Percentiles rank a stretch among this genome's conserved stretches.
phyloP scores from a whole-genome alignment of 352 stramenopile genomes.

The Aphanomyces invadans region DNA sequence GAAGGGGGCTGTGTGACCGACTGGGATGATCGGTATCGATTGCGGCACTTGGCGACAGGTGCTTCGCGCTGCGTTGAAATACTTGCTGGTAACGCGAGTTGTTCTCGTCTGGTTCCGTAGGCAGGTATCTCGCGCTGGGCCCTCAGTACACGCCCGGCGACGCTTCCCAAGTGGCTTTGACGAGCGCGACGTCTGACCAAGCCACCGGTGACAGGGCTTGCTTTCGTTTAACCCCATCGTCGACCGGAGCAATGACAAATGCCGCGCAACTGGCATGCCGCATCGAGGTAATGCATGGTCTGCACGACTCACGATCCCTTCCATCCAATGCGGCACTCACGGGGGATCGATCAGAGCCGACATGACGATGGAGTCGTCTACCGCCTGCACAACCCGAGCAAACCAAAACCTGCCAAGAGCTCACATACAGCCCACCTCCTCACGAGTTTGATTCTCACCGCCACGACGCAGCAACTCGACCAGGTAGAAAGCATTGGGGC shows the following conservation, averaged over 20 bases:
- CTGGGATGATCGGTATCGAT: slow-evolving; percentile 14
- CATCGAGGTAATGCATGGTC: slow-evolving; percentile 6
- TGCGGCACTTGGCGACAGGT: slow-evolving; percentile 22
- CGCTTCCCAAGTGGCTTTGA: not conserved
- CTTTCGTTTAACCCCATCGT: slow-evolving; percentile 2
- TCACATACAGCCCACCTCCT: too few relatives aligned
- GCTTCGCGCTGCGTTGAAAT: too few relatives aligned
- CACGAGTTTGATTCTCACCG: slow-evolving; percentile 6
- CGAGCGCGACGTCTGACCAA: not conserved
- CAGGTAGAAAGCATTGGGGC: not conserved
- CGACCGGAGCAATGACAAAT: not conserved
- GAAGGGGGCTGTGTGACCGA: slow-evolving; percentile 4
- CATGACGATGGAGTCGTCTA: not conserved
- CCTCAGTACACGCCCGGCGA: not conserved
- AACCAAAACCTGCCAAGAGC: not conserved
- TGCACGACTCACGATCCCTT: not conserved
- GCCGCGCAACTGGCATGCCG: not conserved
- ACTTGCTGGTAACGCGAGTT: too few relatives aligned
- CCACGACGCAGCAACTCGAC: slow-evolving; percentile 7
- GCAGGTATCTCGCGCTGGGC: not conserved
- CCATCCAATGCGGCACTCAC: not conserved
- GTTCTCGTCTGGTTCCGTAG: not conserved
- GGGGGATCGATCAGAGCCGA: not conserved
- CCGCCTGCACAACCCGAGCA: slow-evolving; percentile 21
- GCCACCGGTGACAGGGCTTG: not conserved